These are phyloP conservation scores for Fusarium concolor DNA, from an alignment of 2,329 filamentous ascomycete species.

Conservation along the genomic window DNA sequence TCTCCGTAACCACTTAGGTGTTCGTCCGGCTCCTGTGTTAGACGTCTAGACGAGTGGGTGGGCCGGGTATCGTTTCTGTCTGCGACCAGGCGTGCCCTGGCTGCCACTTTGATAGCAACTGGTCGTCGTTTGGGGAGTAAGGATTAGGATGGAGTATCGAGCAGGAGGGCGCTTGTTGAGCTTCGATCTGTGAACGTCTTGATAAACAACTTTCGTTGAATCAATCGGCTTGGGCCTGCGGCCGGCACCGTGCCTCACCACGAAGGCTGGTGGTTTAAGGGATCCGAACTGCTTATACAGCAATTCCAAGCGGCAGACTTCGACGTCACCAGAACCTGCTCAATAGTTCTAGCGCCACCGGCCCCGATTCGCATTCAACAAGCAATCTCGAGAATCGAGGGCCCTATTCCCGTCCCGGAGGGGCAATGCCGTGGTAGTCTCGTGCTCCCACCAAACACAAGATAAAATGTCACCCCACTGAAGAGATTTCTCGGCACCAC, in stretches of 20 bases:
- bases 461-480: conserved; percentile 46
- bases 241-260: conserved; percentile 39
- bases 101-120: conserved; percentile 17
- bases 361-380: conserved; percentile 39
- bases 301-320: conserved; percentile 34
- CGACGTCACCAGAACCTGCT: conserved; percentile 44
- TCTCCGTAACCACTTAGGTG: conserved; percentile 12
- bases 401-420: conserved; percentile 32
- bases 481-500: conserved; percentile 48
- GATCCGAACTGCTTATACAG: conserved; percentile 43
- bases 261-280: conserved; percentile 35
- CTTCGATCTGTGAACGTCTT: conserved; percentile 34
- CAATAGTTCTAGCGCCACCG: conserved; percentile 43
- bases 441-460: conserved; percentile 39
- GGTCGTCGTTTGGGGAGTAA: conserved; percentile 14
- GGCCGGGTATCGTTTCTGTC: conserved; percentile 20
- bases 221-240: conserved; percentile 35
- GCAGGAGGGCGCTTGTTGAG: conserved; percentile 16
- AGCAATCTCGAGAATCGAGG: conserved; percentile 29
- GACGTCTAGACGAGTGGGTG: conserved; percentile 17
- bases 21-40: conserved; percentile 28
- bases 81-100: conserved; percentile 22
- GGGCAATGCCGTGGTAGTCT: conserved; percentile 42
- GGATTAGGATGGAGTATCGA: conserved; percentile 9
- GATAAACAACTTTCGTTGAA: conserved; percentile 33